Evolutionary conservation across 208 protist genomes (phyloP).

Genomic region (Acanthamoeba royreba): DNA sequence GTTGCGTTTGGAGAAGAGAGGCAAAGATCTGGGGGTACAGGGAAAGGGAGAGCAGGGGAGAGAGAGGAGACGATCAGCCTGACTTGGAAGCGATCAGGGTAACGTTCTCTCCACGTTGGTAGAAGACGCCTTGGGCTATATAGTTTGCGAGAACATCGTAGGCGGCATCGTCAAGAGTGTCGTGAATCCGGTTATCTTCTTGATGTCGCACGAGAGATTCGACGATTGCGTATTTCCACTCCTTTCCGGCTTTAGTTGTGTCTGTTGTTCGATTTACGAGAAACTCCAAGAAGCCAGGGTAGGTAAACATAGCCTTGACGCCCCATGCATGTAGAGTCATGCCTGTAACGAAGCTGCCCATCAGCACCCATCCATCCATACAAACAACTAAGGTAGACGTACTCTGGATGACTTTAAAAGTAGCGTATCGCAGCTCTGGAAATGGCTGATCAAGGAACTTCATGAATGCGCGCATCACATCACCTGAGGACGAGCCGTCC

Average conservation of each 20-base stretch:
- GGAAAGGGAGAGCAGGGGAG: too few relatives aligned
- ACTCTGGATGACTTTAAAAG: not conserved
- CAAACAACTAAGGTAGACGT: too few relatives aligned
- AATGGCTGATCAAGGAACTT: conserved; percentile 37
- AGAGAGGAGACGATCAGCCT: not conserved
- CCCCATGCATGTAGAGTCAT: not conserved
- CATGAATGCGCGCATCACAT: conserved; percentile 40
- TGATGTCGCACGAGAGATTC: not conserved
- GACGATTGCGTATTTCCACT: not conserved
- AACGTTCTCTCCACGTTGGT: not conserved
- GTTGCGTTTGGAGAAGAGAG: too few relatives aligned
- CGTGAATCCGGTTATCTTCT: not conserved
- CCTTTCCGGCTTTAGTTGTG: not conserved
- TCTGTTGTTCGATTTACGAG: not conserved
- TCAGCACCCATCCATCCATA: too few relatives aligned
- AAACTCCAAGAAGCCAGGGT: not conserved
- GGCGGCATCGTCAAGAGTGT: not conserved
- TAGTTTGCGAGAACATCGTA: not conserved
- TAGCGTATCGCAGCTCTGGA: conserved; percentile 5
- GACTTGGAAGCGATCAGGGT: not conserved
- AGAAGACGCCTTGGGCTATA: not conserved
- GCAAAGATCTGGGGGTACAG: too few relatives aligned
- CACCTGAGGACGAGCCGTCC: not conserved
- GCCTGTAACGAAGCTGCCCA: too few relatives aligned
- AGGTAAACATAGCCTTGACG: not conserved